Conservation (phyloP, 1,284 basidiomycete genomes). For the Cystobasidium pallidum region DNA sequence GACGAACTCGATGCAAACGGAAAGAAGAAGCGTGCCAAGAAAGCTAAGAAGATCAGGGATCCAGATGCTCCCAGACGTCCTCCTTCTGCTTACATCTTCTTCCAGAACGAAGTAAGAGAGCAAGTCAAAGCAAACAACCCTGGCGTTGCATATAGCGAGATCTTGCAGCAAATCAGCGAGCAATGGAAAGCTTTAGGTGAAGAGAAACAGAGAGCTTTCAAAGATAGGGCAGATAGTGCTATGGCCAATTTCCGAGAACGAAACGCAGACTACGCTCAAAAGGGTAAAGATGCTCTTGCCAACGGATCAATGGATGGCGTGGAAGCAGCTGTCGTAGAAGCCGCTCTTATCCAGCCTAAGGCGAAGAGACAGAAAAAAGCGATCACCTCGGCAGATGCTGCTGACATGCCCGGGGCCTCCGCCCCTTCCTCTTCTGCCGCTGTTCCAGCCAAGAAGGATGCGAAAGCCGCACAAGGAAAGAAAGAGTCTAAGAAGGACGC, state of each 20-base stretch:
- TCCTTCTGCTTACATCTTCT: constrained; percentile 90
- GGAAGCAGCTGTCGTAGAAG: constrained; percentile 19
- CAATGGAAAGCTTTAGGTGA: constrained; percentile 72
- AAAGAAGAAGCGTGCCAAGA: constrained; percentile 53
- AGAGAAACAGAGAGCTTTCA: constrained; percentile 65
- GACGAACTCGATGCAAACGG: constrained; percentile 38
- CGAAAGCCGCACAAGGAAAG: neutral
- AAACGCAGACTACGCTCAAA: constrained; percentile 8
- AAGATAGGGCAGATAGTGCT: constrained; percentile 25
- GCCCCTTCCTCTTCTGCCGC: neutral
- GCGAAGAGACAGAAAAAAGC: constrained; percentile 36
- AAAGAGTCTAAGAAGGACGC: constrained; percentile 25
- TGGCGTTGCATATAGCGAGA: constrained; percentile 69
- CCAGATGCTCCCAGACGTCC: constrained; percentile 94
- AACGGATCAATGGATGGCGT: constrained; percentile 5
- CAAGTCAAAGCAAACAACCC: constrained; percentile 70
- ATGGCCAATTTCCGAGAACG: constrained; percentile 26
- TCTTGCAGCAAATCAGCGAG: constrained; percentile 71
- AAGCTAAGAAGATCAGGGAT: constrained; percentile 73
- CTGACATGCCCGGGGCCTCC: too few species aligned
- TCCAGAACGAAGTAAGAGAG: constrained; percentile 87
- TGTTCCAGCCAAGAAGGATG: neutral
- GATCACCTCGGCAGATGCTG: neutral
- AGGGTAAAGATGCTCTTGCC: constrained; percentile 14
- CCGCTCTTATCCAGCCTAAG: constrained; percentile 31